Percentiles rank a stretch among this genome's conserved stretches.
Evolutionary conservation across 768 basidiomycete species (phyloP).

Genomic region (Tulasnella sp.): DNA sequence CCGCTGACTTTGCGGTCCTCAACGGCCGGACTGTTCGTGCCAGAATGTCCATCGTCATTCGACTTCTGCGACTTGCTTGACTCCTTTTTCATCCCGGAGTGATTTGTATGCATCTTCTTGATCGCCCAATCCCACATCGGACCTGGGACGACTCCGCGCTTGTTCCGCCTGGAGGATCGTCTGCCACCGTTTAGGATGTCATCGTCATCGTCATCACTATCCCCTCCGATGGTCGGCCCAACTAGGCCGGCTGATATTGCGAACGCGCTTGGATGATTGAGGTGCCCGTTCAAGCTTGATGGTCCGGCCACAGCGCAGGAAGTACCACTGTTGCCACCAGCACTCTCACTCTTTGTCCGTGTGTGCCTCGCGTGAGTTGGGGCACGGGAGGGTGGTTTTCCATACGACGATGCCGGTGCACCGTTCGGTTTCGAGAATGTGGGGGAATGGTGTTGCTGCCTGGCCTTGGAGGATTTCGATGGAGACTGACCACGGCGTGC

Average conservation of each 20-base stretch:
- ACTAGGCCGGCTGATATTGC: background rate
- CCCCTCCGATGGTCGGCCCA: background rate
- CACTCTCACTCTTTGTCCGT: conserved; percentile 5
- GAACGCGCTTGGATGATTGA: background rate
- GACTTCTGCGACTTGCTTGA: conserved; percentile 6
- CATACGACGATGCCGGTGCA: background rate
- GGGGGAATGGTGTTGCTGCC: background rate
- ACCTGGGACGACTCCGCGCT: conserved; percentile 61
- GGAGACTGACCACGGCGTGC: background rate
- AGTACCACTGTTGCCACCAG: background rate
- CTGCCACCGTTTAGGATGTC: background rate
- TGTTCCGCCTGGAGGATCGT: conserved; percentile 20
- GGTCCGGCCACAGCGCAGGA: background rate
- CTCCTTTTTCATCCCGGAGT: conserved; percentile 32
- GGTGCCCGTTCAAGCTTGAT: background rate
- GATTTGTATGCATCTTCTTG: conserved; percentile 33
- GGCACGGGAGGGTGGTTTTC: background rate
- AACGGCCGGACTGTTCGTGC: background rate
- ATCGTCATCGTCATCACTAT: conserved; percentile 7
- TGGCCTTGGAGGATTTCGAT: conserved; percentile 8
- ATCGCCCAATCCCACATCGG: conserved; percentile 83
- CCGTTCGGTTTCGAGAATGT: background rate
- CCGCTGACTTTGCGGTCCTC: background rate
- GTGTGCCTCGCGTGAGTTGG: background rate
- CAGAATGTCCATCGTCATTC: background rate